Percentiles rank a stretch among this genome's conserved stretches.
Conservation (phyloP, 2,329 filamentous ascomycete genomes). For the Microascus cirrosus region DNA sequence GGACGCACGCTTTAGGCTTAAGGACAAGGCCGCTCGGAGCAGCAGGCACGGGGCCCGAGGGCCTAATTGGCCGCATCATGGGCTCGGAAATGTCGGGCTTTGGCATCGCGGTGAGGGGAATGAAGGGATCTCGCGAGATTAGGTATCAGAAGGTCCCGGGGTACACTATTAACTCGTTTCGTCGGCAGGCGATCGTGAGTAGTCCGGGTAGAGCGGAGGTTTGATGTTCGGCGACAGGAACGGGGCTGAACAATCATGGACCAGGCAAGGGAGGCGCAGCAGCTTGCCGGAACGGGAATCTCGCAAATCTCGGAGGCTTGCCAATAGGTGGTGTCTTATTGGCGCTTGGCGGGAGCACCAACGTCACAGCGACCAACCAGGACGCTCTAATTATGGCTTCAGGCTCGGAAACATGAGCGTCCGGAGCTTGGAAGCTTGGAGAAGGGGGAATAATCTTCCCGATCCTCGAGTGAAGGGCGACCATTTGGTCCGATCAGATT, state of each 20-base stretch:
- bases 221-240: too few relatives aligned
- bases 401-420: neutral
- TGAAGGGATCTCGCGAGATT: too few relatives aligned
- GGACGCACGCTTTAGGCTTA: constrained; percentile 1
- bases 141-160: too few relatives aligned
- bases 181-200: too few relatives aligned
- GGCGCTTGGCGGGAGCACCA: neutral
- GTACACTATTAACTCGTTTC: too few relatives aligned
- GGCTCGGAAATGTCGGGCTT: neutral
- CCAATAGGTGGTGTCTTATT: neutral
- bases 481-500: neutral
- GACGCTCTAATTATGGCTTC: too few relatives aligned
- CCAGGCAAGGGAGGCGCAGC: neutral
- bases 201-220: too few relatives aligned
- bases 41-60: neutral
- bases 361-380: too few relatives aligned
- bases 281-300: neutral
- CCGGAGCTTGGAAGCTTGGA: neutral
- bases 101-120: neutral
- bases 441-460: neutral
- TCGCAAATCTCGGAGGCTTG: constrained; percentile 1
- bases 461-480: neutral
- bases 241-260: neutral
- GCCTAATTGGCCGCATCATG: neutral
- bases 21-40: neutral